Evolutionary conservation across 2,329 filamentous ascomycete genomes (phyloP).

Genomic region (Hymenoscyphus fraxineus): DNA sequence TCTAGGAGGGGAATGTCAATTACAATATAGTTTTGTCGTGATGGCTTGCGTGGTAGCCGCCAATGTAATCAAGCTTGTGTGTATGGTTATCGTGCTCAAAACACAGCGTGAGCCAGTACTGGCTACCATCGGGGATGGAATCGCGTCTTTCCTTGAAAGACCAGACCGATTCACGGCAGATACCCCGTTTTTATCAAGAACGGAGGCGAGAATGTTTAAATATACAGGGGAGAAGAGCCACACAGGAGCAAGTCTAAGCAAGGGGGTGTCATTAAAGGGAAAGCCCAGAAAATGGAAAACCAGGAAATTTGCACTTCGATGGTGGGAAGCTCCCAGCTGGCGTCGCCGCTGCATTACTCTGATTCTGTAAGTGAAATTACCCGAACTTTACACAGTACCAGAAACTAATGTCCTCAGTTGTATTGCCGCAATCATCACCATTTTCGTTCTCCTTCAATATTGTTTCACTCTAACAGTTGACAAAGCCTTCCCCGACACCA

Average conservation of each 20-base stretch:
- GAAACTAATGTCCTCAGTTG: neutral
- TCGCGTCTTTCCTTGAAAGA: constrained; percentile 36
- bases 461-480: neutral
- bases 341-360: constrained; percentile 19
- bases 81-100: constrained; percentile 16
- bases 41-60: constrained; percentile 20
- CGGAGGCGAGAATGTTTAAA: constrained; percentile 18
- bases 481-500: neutral
- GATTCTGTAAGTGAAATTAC: constrained; percentile 11
- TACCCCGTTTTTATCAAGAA: constrained; percentile 26
- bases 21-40: constrained; percentile 25
- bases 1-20: constrained; percentile 17
- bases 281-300: constrained; percentile 9
- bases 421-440: neutral
- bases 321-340: constrained; percentile 21
- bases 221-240: neutral
- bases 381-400: neutral
- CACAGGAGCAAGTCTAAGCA: neutral
- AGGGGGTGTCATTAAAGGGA: neutral
- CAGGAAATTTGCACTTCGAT: constrained; percentile 10
- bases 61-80: constrained; percentile 19
- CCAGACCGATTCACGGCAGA: constrained; percentile 33
- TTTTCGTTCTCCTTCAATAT: neutral
- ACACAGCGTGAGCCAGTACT: constrained; percentile 24
- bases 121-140: constrained; percentile 37